These are phyloP conservation scores for Geosiphon pyriformis DNA, from an alignment of 192 early-diverging fungal genomes.

Conservation along the genomic window DNA sequence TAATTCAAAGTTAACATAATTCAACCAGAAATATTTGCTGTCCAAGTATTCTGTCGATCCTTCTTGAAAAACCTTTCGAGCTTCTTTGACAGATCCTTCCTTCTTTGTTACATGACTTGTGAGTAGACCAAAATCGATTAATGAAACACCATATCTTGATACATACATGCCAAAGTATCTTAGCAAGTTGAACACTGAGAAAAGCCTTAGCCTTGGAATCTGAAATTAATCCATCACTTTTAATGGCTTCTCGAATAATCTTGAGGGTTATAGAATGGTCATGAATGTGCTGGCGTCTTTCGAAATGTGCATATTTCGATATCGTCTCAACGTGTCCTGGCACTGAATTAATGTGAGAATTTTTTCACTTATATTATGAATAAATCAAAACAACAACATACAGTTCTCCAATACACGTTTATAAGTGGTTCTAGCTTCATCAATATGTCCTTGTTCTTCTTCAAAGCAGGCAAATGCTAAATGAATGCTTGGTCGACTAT, in stretches of 20 bases:
- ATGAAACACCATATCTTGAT: slow-evolving; percentile 1
- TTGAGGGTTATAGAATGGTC: slow-evolving; percentile 39
- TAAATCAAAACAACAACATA: too few species aligned
- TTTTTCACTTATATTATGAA: too few species aligned
- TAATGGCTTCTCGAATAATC: slow-evolving; percentile 29
- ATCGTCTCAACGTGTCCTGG: slow-evolving; percentile 63
- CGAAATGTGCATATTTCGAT: slow-evolving; percentile 58
- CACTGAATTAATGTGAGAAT: slow-evolving; percentile 43
- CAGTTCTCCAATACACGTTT: slow-evolving; percentile 45
- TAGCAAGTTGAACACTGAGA: slow-evolving; percentile 48
- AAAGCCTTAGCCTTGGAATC: slow-evolving; percentile 49
- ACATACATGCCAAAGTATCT: slow-evolving; percentile 43
- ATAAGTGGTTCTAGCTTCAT: slow-evolving; percentile 56
- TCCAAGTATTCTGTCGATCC: slow-evolving; percentile 37
- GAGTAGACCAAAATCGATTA: background rate
- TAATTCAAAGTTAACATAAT: slow-evolving; percentile 61
- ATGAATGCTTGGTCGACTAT: slow-evolving; percentile 44
- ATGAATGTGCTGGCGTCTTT: slow-evolving; percentile 46
- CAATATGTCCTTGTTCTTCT: slow-evolving; percentile 53
- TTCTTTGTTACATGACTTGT: background rate
- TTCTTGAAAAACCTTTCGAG: slow-evolving; percentile 44
- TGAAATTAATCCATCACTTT: slow-evolving; percentile 27
- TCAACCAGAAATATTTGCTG: slow-evolving; percentile 51
- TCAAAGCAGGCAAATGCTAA: slow-evolving; percentile 56
- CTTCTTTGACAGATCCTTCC: slow-evolving; percentile 33